Evolutionary conservation across 768 basidiomycete species (phyloP), one percentile per base, ranked within the genome.

Genomic region (Rhizopogon vinicolor): DNA sequence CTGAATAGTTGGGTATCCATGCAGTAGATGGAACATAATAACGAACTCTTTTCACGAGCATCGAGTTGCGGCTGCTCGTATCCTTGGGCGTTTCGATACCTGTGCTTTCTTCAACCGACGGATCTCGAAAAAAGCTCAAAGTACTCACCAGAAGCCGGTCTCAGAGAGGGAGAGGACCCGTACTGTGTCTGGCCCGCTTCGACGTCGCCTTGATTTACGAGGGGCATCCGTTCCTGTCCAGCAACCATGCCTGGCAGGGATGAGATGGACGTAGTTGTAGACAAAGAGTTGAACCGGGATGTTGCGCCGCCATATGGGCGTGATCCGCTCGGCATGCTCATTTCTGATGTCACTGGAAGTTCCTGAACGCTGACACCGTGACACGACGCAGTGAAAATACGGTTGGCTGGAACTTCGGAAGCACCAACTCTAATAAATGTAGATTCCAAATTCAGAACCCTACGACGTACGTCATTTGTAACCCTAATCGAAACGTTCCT

Each of bases 1-100:
- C 62, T 0, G 84, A 83, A 62, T 93, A 93, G 53, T 80, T 76
- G 6, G 91, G 91, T 57, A 93, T 87, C 91, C 91, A 93, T 31
- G 79, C 75, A 9, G 79, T 79, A 1, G 86, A 87, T 3, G 91
- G 91, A 52, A 93, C 75, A 58, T 93, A 93, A 65, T 93, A 93
- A 61, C 77, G 78, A 33, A 86, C 65, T 63, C 78, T 75, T 59
- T 81, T 84, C 40, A 69, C 73, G 59, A 78, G 71, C 52, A 62
- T 70, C 52, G 66, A 64, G 56, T 65, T 55, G 22, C 61, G 57
- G 18, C 61, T 63, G 10, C 53, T 59, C 5, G 53, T 49, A 39
- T 60, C 57, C 45, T 62, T 63, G 19, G 19, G 46, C 1, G 60
- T 58, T 12, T 65, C 55, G 28, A 19, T 5, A 18, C 16, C 43